These are phyloP conservation scores for Tilletia horrida DNA, from an alignment of 1,284 basidiomycete species.

Conservation along the genomic window DNA sequence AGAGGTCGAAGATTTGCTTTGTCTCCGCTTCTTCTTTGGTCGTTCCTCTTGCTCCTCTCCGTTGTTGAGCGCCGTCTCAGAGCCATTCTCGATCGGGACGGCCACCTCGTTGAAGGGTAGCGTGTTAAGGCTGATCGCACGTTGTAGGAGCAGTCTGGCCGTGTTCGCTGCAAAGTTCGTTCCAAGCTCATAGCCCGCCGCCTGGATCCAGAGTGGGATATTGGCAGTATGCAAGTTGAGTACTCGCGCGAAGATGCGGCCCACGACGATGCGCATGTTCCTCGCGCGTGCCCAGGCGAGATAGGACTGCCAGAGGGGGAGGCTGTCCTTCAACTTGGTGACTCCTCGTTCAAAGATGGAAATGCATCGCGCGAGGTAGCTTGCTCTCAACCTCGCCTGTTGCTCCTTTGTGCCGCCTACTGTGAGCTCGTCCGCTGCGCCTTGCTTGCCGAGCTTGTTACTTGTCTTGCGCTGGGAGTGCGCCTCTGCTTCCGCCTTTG, in stretches of 20 bases:
- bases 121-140: constrained; percentile 66
- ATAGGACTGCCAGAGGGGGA: constrained; percentile 83
- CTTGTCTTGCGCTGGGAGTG: constrained; percentile 29
- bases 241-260: constrained; percentile 64
- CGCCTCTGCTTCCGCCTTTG: constrained; percentile 3
- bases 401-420: constrained; percentile 15
- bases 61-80: neutral
- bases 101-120: constrained; percentile 25
- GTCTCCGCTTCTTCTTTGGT: neutral
- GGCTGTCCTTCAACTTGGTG: constrained; percentile 80
- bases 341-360: constrained; percentile 87
- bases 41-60: neutral
- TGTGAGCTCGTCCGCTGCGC: constrained; percentile 23
- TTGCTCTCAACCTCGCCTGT: constrained; percentile 26
- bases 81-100: neutral
- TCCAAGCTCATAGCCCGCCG: constrained; percentile 78
- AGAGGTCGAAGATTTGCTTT: constrained; percentile 1
- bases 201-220: constrained; percentile 76
- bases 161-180: constrained; percentile 70
- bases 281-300: constrained; percentile 76
- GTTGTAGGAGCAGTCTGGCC: constrained; percentile 77
- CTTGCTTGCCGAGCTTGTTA: constrained; percentile 28
- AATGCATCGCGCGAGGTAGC: constrained; percentile 67
- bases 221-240: constrained; percentile 79
- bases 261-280: constrained; percentile 75